Conservation (phyloP, 805 yeast genomes). For the Isabelozyma heimii region DNA sequence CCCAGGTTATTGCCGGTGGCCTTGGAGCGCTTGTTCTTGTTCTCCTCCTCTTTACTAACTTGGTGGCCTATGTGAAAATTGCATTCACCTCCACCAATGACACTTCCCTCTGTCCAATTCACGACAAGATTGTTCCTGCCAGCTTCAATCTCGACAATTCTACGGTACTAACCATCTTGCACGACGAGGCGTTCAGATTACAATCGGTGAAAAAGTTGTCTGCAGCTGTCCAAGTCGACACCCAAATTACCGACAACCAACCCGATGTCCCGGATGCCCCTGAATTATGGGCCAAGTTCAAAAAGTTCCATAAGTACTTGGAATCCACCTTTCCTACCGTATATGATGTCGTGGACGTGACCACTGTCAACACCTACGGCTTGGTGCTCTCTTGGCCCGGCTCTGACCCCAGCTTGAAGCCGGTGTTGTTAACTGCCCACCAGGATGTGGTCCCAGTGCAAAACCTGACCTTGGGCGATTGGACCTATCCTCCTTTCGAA, state of each 20-base stretch:
- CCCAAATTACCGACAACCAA: slow-evolving; percentile 56
- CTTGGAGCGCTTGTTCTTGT: slow-evolving; percentile 4
- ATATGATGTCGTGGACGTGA: slow-evolving; percentile 46
- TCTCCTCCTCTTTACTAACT: slow-evolving; percentile 13
- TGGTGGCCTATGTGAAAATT: slow-evolving; percentile 11
- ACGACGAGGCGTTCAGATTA: slow-evolving; percentile 21
- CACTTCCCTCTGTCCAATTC: slow-evolving; percentile 21
- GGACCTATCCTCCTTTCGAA: slow-evolving; percentile 66
- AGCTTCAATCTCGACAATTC: slow-evolving; percentile 20
- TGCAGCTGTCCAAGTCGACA: slow-evolving; percentile 63
- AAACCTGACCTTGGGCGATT: slow-evolving; percentile 48
- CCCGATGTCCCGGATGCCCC: slow-evolving; percentile 52
- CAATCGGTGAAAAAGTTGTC: slow-evolving; percentile 44
- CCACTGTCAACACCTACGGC: slow-evolving; percentile 59
- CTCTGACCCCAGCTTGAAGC: slow-evolving; percentile 53
- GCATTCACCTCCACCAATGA: slow-evolving; percentile 11
- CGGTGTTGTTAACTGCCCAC: slow-evolving; percentile 71
- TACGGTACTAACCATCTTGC: slow-evolving; percentile 24
- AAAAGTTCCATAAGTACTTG: slow-evolving; percentile 51
- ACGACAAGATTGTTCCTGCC: slow-evolving; percentile 19
- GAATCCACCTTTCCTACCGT: slow-evolving; percentile 53
- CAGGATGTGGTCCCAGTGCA: slow-evolving; percentile 82
- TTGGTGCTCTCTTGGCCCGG: slow-evolving; percentile 67
- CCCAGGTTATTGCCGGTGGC: not conserved
- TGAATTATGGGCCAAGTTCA: slow-evolving; percentile 42